A percentile compares a stretch with the other conserved stretches of the same genome.
Conservation (phyloP, 225 moss, liverwort and hornwort genomes). For the Pleurozium schreberi region DNA sequence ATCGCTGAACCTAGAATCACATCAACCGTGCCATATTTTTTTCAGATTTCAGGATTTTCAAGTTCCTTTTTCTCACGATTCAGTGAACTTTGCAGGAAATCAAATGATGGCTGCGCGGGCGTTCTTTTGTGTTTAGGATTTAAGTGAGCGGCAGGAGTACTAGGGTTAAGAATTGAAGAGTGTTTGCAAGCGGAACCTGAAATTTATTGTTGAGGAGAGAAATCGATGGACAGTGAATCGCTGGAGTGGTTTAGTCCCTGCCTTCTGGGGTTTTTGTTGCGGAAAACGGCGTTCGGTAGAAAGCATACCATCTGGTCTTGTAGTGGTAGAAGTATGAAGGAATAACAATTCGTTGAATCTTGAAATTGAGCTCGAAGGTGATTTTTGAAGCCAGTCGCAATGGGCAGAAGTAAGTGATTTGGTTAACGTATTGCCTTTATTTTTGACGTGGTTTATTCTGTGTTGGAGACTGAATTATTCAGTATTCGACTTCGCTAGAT, state of each 20-base stretch:
- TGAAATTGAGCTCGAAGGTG: neutral
- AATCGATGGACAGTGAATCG: constrained; percentile 4
- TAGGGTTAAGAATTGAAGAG: neutral
- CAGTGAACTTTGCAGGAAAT: neutral
- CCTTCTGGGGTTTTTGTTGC: neutral
- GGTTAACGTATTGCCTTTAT: neutral
- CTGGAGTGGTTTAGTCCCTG: neutral
- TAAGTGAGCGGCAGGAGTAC: neutral
- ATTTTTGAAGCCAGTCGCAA: neutral
- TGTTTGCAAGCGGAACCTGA: neutral
- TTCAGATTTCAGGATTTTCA: neutral
- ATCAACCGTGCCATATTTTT: neutral
- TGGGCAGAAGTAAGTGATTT: constrained; percentile 23
- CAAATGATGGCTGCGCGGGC: neutral
- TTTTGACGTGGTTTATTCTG: neutral
- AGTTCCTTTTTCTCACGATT: neutral
- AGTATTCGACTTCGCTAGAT: neutral
- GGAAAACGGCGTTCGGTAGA: constrained; percentile 3
- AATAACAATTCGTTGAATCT: neutral
- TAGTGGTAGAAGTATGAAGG: neutral
- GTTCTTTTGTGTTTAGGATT: neutral
- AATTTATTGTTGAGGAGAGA: neutral
- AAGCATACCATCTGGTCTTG: neutral
- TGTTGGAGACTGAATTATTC: neutral
- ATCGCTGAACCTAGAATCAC: neutral